These are phyloP conservation scores for Aspergillus campestris DNA, from an alignment of 495 filamentous ascomycete genomes.

Conservation along the genomic window DNA sequence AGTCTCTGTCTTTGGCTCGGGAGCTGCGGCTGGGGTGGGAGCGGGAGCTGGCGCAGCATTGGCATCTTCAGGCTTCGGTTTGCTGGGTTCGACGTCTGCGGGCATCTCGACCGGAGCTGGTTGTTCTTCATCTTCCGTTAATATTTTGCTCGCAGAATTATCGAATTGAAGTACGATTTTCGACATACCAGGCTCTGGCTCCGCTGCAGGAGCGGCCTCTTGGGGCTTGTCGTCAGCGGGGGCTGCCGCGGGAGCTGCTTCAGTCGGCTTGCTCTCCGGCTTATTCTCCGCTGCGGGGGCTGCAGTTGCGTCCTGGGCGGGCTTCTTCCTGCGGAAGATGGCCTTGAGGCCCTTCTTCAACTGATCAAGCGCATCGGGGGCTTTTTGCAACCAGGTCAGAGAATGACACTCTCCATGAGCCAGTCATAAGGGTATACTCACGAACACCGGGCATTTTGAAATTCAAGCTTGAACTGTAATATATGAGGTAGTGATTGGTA, in stretches of 20 bases:
- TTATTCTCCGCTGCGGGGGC: no score
- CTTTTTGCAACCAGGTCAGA: neutral
- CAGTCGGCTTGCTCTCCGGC: no score
- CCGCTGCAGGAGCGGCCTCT: slow-evolving; percentile 8
- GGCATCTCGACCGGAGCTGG: slow-evolving; percentile 9
- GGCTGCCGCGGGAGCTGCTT: slow-evolving; percentile 2
- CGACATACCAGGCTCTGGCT: slow-evolving; percentile 10
- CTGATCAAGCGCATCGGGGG: slow-evolving; percentile 7
- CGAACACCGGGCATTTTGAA: slow-evolving; percentile 22
- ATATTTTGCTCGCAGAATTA: neutral
- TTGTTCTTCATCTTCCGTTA: neutral
- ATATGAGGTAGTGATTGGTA: neutral
- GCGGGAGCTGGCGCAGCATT: neutral
- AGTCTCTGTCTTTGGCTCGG: slow-evolving; percentile 2
- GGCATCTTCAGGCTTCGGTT: slow-evolving; percentile 2
- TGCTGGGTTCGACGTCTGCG: slow-evolving; percentile 3
- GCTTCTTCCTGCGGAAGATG: slow-evolving; percentile 22
- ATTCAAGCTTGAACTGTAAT: neutral
- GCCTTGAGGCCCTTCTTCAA: slow-evolving; percentile 24
- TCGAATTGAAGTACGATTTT: neutral
- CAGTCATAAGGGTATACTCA: slow-evolving; percentile 6
- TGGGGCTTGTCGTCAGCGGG: slow-evolving; percentile 9
- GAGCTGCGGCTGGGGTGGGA: neutral
- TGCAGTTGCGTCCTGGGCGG: neutral
- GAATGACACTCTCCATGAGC: neutral